Evolutionary conservation across 371 early-diverging fungal species (phyloP).

Genomic region (Conidiobolus incongruus): DNA sequence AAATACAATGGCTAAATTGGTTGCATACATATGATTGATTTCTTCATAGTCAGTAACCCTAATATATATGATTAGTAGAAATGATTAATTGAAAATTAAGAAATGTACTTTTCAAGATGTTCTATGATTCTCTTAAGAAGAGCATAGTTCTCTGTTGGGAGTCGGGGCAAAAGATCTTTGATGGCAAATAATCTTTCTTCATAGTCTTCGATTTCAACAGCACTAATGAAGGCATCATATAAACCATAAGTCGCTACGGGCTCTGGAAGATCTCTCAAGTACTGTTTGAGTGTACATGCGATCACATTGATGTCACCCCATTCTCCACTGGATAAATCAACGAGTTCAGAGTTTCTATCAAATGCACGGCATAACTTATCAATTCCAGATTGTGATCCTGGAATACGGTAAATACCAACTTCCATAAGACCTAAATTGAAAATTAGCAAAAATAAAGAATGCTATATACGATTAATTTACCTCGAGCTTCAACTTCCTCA

Average conservation of each 20-base stretch:
- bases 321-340: slow-evolving; percentile 32
- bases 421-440: slow-evolving; percentile 35
- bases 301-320: slow-evolving; percentile 69
- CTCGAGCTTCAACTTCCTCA: slow-evolving; percentile 48
- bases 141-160: slow-evolving; percentile 40
- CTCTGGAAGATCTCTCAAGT: slow-evolving; percentile 80
- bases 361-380: slow-evolving; percentile 29
- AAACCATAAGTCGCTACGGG: slow-evolving; percentile 65
- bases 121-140: slow-evolving; percentile 48
- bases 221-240: slow-evolving; percentile 57
- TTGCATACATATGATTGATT: slow-evolving; percentile 68
- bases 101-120: slow-evolving; percentile 39
- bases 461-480: slow-evolving; percentile 3
- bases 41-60: slow-evolving; percentile 63
- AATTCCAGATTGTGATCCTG: slow-evolving; percentile 42
- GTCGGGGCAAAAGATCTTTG: slow-evolving; percentile 38
- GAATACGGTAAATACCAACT: slow-evolving; percentile 61
- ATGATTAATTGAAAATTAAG: not conserved
- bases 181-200: slow-evolving; percentile 55
- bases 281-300: slow-evolving; percentile 82
- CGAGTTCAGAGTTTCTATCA: slow-evolving; percentile 23
- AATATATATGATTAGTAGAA: not conserved
- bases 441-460: not conserved
- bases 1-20: slow-evolving; percentile 69
- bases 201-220: slow-evolving; percentile 53